Base-by-base conservation (phyloP, 768 basidiomycete species). In the Glaciozyma martinii region DNA sequence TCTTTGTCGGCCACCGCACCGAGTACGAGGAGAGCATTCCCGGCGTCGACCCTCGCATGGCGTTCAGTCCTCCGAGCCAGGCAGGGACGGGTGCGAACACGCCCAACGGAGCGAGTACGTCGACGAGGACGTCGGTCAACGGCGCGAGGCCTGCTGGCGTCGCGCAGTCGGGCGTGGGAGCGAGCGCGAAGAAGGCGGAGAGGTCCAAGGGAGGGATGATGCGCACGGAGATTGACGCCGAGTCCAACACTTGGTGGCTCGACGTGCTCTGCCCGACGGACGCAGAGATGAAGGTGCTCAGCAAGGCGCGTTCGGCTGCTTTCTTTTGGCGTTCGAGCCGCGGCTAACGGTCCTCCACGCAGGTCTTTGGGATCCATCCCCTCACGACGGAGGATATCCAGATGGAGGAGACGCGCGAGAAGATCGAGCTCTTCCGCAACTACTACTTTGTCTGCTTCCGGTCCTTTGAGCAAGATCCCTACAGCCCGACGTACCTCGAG, bases 371-470 rank as follows among this genome's bases (percentile, higher is more conserved):
- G 25, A 95, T 99, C 73, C 95, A 99, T 78, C 95, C 95, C 5
- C 81, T 99, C 70, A 99, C 95, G 7, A 94, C 94, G 25, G 95
- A 99, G 80, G 95, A 99, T 80, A 98, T 99, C 75, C 86, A 89
- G 74, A 95, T 98, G 87, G 95, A 99, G 77, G 95, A 99, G 80
- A 89, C 93, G 47, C 90, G 95, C 74, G 95, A 99, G 80, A 99
- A 99, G 81, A 99, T 99, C 72, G 95, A 99, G 76, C 84, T 99
- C 25, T 99, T 98, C 82, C 83, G 93, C 61, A 94, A 94, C 76
- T 99, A 99, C 76, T 98, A 97, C 76, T 84, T 99, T 60, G 95
- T 98, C 66, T 98, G 94, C 81, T 99, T 99, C 81, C 87, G 95
- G 68, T 89, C 90, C 68, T 98, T 99, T 79, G 95, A 99, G 77